These are phyloP conservation scores for Cordyceps javanica DNA, from an alignment of 2,329 filamentous ascomycete species.

Conservation along the genomic window DNA sequence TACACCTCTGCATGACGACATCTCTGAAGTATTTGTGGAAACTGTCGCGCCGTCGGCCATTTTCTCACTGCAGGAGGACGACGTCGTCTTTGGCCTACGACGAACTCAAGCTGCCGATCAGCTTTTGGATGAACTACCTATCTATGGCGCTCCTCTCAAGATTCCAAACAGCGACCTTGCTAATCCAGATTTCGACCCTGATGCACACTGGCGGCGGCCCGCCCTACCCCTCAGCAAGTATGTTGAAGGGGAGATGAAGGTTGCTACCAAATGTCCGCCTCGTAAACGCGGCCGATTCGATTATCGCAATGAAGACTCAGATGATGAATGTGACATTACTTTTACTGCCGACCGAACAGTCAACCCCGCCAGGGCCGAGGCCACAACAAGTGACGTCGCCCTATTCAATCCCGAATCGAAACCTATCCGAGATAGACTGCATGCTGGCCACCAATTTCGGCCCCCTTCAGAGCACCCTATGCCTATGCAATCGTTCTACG, in stretches of 20 bases:
- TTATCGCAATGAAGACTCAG: constrained; percentile 67
- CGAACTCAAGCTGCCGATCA: constrained; percentile 70
- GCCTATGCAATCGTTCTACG: constrained; percentile 87
- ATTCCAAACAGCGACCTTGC: constrained; percentile 52
- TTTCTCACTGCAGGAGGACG: constrained; percentile 75
- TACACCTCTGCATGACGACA: constrained; percentile 39
- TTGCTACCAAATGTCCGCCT: constrained; percentile 59
- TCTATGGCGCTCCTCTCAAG: constrained; percentile 63
- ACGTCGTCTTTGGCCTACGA: constrained; percentile 72
- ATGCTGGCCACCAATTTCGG: constrained; percentile 86
- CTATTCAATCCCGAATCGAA: constrained; percentile 88
- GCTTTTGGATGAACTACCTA: constrained; percentile 71
- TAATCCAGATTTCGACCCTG: constrained; percentile 55
- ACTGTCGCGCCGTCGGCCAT: constrained; percentile 67
- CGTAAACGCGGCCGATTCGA: constrained; percentile 77
- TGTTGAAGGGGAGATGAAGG: constrained; percentile 71
- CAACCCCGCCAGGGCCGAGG: constrained; percentile 46
- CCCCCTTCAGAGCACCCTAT: constrained; percentile 88
- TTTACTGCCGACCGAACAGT: constrained; percentile 48
- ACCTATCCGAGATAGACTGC: constrained; percentile 79
- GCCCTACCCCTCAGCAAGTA: constrained; percentile 82
- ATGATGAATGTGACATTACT: constrained; percentile 50
- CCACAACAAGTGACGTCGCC: constrained; percentile 71
- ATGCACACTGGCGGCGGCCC: constrained; percentile 68
- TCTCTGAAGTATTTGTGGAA: constrained; percentile 34